A percentile compares a stretch with the other conserved stretches of the same genome.
Conservation (phyloP, 768 basidiomycete species). For the Chalciporus chontae region DNA sequence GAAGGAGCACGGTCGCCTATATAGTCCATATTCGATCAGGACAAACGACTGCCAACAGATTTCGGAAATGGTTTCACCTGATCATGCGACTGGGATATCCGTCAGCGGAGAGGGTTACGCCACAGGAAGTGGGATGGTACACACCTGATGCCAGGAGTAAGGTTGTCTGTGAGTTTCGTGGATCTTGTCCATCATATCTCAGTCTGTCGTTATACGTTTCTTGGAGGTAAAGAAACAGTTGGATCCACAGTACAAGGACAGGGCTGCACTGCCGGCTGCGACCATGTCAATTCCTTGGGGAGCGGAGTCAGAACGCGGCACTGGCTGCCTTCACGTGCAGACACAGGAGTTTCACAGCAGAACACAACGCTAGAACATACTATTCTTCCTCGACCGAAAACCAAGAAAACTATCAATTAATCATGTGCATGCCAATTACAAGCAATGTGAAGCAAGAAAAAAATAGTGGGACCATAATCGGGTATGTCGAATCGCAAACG, state of each 20-base stretch:
- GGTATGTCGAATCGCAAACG: conserved; percentile 26
- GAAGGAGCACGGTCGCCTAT: conserved; percentile 77
- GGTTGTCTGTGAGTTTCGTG: conserved; percentile 34
- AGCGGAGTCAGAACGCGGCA: conserved; percentile 35
- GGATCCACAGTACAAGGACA: conserved; percentile 5
- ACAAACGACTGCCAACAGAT: conserved; percentile 11
- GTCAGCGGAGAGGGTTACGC: conserved; percentile 18
- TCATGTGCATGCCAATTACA: conserved; percentile 29
- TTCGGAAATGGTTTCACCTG: conserved; percentile 45
- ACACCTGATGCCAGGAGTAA: conserved; percentile 88
- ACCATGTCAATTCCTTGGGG: conserved; percentile 22
- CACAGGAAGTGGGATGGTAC: conserved; percentile 22
- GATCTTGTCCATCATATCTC: conserved; percentile 21
- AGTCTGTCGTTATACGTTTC: conserved; percentile 10
- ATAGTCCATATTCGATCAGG: conserved; percentile 16
- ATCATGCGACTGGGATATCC: conserved; percentile 67
- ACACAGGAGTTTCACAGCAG: conserved; percentile 2
- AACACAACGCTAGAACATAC: neutral
- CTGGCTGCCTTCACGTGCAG: conserved; percentile 23
- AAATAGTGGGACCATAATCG: conserved; percentile 17
- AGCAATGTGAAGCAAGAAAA: conserved; percentile 7
- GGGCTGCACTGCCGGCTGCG: conserved; percentile 6
- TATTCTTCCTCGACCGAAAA: conserved; percentile 1
- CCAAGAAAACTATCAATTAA: conserved; percentile 15
- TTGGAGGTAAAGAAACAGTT: conserved; percentile 7